Percentiles rank a stretch among this genome's conserved stretches.
phyloP scores from a whole-genome alignment of 352 stramenopile genomes.

The Globisporangium polare region DNA sequence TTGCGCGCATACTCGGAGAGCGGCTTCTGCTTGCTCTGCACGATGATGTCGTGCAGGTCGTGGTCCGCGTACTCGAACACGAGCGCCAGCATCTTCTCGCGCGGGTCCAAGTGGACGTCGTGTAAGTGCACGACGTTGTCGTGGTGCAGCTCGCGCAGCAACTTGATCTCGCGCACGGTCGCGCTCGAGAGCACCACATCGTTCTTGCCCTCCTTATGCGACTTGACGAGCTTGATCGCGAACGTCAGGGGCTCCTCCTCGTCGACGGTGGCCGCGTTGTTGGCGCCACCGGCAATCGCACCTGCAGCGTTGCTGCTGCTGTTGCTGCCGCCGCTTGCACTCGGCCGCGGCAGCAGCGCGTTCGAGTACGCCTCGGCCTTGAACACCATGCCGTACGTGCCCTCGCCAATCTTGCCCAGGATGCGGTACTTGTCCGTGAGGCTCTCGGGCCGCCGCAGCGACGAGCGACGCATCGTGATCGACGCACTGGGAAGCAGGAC shows the following conservation, averaged over 20 bases:
- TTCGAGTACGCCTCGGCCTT: slow-evolving; percentile 74
- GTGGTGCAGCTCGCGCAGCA: slow-evolving; percentile 84
- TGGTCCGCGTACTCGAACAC: slow-evolving; percentile 91
- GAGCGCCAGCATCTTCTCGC: slow-evolving; percentile 77
- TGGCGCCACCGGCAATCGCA: not conserved
- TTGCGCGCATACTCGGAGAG: slow-evolving; percentile 91
- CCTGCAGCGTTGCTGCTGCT: not conserved
- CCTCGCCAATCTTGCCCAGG: slow-evolving; percentile 85
- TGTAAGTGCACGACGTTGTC: slow-evolving; percentile 86
- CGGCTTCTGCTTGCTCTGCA: slow-evolving; percentile 85
- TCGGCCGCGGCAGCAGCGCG: slow-evolving; percentile 33
- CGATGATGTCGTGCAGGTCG: slow-evolving; percentile 87
- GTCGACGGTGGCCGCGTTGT: slow-evolving; percentile 15
- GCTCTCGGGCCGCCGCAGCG: slow-evolving; percentile 59
- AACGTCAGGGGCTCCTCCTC: slow-evolving; percentile 83
- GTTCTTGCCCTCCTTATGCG: slow-evolving; percentile 88
- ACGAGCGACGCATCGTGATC: slow-evolving; percentile 46
- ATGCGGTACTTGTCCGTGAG: slow-evolving; percentile 85
- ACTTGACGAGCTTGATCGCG: slow-evolving; percentile 88
- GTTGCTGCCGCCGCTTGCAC: slow-evolving; percentile 6
- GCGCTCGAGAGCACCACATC: slow-evolving; percentile 87
- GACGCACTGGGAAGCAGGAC: too few relatives aligned
- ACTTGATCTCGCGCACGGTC: slow-evolving; percentile 88
- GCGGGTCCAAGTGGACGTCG: slow-evolving; percentile 83
- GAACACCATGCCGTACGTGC: slow-evolving; percentile 89